Evolutionary conservation across 169 alveolate species (phyloP), one percentile per base, ranked within the genome.

Genomic region (Plasmodium yoelii): DNA sequence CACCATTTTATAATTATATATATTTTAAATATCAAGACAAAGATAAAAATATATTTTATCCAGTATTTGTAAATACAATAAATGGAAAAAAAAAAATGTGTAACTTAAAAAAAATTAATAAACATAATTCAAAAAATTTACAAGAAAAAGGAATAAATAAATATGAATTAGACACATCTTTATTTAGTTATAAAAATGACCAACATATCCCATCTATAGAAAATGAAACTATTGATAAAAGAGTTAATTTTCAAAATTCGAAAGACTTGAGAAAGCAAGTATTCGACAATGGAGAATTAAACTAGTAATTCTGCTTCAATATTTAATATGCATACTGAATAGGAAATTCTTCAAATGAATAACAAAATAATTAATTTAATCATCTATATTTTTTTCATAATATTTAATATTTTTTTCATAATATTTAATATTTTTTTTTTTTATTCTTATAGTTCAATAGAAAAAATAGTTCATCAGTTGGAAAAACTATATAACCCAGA

Each of bases 31-130:
- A 63, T 5, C 10, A 28, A 63, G 75, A 64, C 12, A 77, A 55
- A 24, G 69, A 51, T 42, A 63, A 77, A 64, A 18, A 69, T 7
- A 64, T 63, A 49, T 18, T 44, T 2, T 77, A 77, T 46, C 88
- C 88, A 26, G 77, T 77, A 26, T 77, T 77, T 63, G 12, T 77
- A 26, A 77, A 61, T 56, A 64, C 49, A 46, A 51, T 57, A 47
- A 77, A 77, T 64, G 88, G 88, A 19, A 77, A 77, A 77, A 77
- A 77, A 10, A 77, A 77, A 63, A 34, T 77, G 44, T 77, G 44
- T n/a, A 77, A 77, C 44, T 65, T 77, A 34, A 64, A 77, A 28
- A 77, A 65, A 51, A 49, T 63, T 19, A 63, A 59, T 42, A 77
- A 42, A 77, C 5, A 2, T 57, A 42, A 19, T 24, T 51, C 63